Conservation (phyloP, 208 protist genomes). For the Phytomonas sp. region DNA sequence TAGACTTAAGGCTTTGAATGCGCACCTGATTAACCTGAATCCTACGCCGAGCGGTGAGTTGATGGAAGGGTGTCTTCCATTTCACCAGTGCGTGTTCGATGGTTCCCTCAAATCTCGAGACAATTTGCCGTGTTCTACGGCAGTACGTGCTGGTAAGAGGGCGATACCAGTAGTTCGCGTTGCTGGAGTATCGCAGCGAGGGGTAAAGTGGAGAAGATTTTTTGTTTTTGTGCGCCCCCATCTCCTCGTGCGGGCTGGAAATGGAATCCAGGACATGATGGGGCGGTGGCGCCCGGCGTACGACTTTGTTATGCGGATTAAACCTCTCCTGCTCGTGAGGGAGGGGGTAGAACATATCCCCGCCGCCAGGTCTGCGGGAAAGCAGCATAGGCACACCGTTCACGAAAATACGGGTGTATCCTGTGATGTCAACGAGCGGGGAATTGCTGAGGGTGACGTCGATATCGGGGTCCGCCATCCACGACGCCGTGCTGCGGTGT, state of each 20-base stretch:
- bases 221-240: background rate
- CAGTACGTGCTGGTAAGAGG: constrained; percentile 4
- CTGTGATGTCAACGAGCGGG: constrained; percentile 13
- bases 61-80: background rate
- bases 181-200: constrained; percentile 11
- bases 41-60: background rate
- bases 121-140: constrained; percentile 3
- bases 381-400: constrained; percentile 75
- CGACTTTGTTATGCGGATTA: constrained; percentile 5
- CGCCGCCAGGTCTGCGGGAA: constrained; percentile 59
- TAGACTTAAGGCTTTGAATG: background rate
- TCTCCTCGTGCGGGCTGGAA: background rate
- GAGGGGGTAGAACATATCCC: constrained; percentile 81
- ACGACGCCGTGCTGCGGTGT: constrained; percentile 59
- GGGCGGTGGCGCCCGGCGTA: constrained; percentile 6
- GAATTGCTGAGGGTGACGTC: constrained; percentile 45
- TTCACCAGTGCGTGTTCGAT: background rate
- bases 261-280: background rate
- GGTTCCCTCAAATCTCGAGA: background rate
- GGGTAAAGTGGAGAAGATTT: background rate
- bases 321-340: constrained; percentile 45
- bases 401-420: constrained; percentile 60
- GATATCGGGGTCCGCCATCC: constrained; percentile 68
- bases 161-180: constrained; percentile 12
- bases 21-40: background rate